Evolutionary conservation across 148 eudicot species (phyloP).

Genomic region (Amaranthus cruentus): DNA sequence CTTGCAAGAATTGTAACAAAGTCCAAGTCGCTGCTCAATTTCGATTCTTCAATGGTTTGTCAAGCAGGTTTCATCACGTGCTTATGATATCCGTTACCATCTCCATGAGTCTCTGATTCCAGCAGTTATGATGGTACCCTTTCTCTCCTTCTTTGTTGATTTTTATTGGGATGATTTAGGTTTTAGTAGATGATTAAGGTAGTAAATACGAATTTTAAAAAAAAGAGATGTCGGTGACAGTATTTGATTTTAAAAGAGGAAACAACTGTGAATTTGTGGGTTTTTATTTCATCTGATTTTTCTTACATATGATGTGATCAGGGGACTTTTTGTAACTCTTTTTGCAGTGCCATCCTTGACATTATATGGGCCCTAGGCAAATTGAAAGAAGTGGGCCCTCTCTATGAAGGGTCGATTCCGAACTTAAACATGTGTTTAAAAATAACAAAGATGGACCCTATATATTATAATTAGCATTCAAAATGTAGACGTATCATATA

Average conservation of each 20-base stretch:
- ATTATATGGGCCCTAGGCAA: too few relatives aligned
- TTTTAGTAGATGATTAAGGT: background rate
- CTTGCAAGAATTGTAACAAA: too few relatives aligned
- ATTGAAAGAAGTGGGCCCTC: too few relatives aligned
- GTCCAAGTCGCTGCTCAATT: too few relatives aligned
- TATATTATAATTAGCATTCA: too few relatives aligned
- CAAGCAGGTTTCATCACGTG: constrained; percentile 86
- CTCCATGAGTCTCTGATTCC: constrained; percentile 72
- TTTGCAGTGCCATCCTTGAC: too few relatives aligned
- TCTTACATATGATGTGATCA: background rate
- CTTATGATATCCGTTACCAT: constrained; percentile 78
- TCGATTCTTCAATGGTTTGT: constrained; percentile 34
- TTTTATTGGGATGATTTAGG: background rate
- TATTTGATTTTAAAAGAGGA: background rate
- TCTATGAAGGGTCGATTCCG: too few relatives aligned
- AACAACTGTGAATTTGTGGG: background rate
- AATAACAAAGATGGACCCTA: too few relatives aligned
- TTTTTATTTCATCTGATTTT: background rate
- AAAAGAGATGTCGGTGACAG: background rate
- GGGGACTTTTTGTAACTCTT: background rate
- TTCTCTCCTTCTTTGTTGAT: background rate
- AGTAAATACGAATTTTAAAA: background rate
- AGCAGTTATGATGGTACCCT: constrained; percentile 86
- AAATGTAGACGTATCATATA: too few relatives aligned
- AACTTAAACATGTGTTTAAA: too few relatives aligned